phyloP scores from a whole-genome alignment of 768 basidiomycete species.

The Inosperma sp. region DNA sequence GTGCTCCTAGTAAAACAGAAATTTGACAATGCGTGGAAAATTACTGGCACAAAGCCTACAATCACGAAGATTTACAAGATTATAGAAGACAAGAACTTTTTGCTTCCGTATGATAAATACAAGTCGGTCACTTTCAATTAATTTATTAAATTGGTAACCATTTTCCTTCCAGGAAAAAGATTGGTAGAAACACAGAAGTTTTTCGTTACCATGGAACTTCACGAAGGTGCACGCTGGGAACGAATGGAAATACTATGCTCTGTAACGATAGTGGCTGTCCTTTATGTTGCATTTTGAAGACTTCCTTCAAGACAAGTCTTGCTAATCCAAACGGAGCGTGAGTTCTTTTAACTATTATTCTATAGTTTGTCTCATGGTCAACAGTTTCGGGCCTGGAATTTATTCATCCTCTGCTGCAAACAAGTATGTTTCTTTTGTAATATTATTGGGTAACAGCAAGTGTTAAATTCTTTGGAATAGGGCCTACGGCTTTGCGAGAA shows the following conservation, averaged over 20 bases:
- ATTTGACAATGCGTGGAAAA: slow-evolving; percentile 26
- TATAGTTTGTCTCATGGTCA: not conserved
- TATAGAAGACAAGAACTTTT: slow-evolving; percentile 23
- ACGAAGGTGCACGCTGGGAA: slow-evolving; percentile 24
- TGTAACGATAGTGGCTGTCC: slow-evolving; percentile 23
- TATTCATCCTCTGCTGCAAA: slow-evolving; percentile 28
- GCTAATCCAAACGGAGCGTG: slow-evolving; percentile 28
- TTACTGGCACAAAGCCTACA: slow-evolving; percentile 6
- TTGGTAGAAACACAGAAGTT: slow-evolving; percentile 23
- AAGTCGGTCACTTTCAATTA: slow-evolving; percentile 18
- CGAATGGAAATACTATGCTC: slow-evolving; percentile 18
- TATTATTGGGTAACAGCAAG: not conserved
- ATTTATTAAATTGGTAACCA: not conserved
- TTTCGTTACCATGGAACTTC: slow-evolving; percentile 32
- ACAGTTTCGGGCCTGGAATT: slow-evolving; percentile 17
- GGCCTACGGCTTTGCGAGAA: slow-evolving; percentile 20
- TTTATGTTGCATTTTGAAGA: slow-evolving; percentile 27
- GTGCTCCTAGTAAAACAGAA: slow-evolving; percentile 24
- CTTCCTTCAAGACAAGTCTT: slow-evolving; percentile 31
- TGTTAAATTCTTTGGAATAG: slow-evolving; percentile 13
- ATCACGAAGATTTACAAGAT: slow-evolving; percentile 30
- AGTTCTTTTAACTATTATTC: slow-evolving; percentile 5
- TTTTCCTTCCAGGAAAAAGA: slow-evolving; percentile 14
- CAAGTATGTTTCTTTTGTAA: slow-evolving; percentile 19
- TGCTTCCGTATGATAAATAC: slow-evolving; percentile 24